Evolutionary conservation across 2,329 filamentous ascomycete species (phyloP), one percentile per base, ranked within the genome.

Genomic region (Trematosphaeria pertusa): DNA sequence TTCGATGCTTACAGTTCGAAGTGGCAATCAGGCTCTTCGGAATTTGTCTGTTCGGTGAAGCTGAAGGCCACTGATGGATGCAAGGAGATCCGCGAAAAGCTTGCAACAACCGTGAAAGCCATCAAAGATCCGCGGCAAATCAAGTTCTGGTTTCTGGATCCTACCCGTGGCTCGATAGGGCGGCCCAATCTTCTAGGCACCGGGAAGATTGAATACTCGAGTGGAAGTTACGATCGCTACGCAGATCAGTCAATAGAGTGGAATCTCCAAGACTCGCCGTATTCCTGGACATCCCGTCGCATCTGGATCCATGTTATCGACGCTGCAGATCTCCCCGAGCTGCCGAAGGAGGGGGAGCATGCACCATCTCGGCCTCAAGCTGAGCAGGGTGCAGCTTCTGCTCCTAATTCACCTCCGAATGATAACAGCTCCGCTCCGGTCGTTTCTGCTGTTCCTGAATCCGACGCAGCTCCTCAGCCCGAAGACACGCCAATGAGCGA

Each of bases 401-500:
- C 33, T 10, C n/a, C 31, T 12, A 35, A 46, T 4, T 28, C 39
- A 6, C 33, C 41, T 3, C 36, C 39, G 17, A 26, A 42, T 9
- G 44, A 54, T 22, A 38, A 36, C 20, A 19, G 6, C 20, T 19
- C 36, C 14, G 42, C 24, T n/a, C n/a, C 28, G 21, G 36, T 30
- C 10, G 48, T 35, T 17, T 18, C 40, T 31, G 50, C 43, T 14
- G 18, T 21, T 8, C 18, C 46, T 9, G 52, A 47, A 19, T 34
- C 48, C 17, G 53, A 49, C 20, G 19, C 46, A 26, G 46, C 41
- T 26, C 20, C 53, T n/a, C 50, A 37, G 2, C 50, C 50, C 14
- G 67, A 69, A 43, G 71, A 74, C 36, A 72, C 70, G 14, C 65
- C 65, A 9, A 74, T 74, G 71, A 72, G 66, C 32, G 71, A 72